Percentiles rank a stretch among this genome's conserved stretches.
Conservation (phyloP, 768 basidiomycete genomes). For the Tubosaeta sp. region DNA sequence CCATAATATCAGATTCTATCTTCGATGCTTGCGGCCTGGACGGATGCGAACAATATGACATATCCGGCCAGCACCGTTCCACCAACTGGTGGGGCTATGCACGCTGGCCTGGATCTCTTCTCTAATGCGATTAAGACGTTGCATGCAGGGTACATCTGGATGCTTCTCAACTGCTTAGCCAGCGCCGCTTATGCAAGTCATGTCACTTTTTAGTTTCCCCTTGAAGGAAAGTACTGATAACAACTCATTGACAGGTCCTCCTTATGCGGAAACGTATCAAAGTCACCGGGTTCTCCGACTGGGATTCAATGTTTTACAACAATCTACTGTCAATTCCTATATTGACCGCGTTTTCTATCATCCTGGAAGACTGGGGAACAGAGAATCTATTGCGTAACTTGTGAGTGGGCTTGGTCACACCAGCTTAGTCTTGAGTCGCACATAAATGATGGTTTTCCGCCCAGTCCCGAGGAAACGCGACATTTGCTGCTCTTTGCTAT, state of each 20-base stretch:
- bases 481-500: constrained; percentile 80
- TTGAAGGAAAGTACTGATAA: constrained; percentile 3
- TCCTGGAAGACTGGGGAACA: constrained; percentile 85
- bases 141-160: constrained; percentile 93
- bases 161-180: constrained; percentile 86
- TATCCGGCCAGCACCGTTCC: constrained; percentile 26
- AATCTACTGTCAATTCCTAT: constrained; percentile 94
- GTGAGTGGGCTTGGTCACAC: constrained; percentile 47
- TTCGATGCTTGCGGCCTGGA: constrained; percentile 95
- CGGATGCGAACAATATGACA: constrained; percentile 56
- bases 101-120: constrained; percentile 33
- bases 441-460: neutral
- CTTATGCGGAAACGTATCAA: constrained; percentile 98
- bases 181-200: constrained; percentile 83
- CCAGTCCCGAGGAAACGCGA: constrained; percentile 79
- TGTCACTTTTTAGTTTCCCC: neutral
- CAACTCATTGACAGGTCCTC: constrained; percentile 58
- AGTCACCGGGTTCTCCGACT: constrained; percentile 90
- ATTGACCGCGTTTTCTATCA: constrained; percentile 72
- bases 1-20: constrained; percentile 66
- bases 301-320: constrained; percentile 99
- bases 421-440: neutral
- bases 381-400: constrained; percentile 81
- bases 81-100: constrained; percentile 25
- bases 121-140: constrained; percentile 44